These are phyloP conservation scores for Alternaria alternata DNA, from an alignment of 2,329 filamentous ascomycete species.

Conservation along the genomic window DNA sequence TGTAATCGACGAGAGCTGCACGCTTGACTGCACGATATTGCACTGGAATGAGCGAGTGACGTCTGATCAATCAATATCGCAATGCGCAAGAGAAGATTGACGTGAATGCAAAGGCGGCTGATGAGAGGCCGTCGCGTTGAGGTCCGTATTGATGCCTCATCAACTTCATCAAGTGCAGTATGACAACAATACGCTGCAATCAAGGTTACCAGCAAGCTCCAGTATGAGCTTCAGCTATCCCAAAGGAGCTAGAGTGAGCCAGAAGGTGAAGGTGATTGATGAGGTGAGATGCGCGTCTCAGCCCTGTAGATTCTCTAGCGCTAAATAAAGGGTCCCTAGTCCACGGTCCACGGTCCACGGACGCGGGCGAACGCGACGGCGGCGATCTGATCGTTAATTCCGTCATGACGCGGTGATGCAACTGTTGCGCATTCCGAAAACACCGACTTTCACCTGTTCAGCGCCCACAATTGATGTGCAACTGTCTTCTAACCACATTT, in stretches of 20 bases:
- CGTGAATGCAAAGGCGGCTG: constrained; percentile 3
- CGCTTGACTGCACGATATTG: neutral
- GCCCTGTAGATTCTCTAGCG: constrained; percentile 11
- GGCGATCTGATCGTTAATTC: constrained; percentile 12
- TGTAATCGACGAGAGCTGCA: neutral
- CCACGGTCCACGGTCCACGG: constrained; percentile 13
- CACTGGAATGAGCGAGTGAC: neutral
- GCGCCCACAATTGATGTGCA: neutral
- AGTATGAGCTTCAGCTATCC: neutral
- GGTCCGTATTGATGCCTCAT: neutral
- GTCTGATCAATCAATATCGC: neutral
- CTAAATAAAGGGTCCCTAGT: constrained; percentile 14
- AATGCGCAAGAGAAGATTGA: neutral
- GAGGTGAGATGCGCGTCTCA: constrained; percentile 10
- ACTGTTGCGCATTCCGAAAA: neutral
- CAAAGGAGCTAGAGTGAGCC: neutral
- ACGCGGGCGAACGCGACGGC: constrained; percentile 14
- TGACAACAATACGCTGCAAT: neutral
- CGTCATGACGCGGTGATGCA: constrained; percentile 26
- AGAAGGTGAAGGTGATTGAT: constrained; percentile 12
- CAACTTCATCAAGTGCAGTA: neutral
- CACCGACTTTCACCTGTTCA: neutral
- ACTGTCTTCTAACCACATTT: too few species aligned
- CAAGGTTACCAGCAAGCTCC: neutral
- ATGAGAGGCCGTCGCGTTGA: neutral